Evolutionary conservation across 2,329 filamentous ascomycete genomes (phyloP).

Genomic region (Epichloe glyceriae): DNA sequence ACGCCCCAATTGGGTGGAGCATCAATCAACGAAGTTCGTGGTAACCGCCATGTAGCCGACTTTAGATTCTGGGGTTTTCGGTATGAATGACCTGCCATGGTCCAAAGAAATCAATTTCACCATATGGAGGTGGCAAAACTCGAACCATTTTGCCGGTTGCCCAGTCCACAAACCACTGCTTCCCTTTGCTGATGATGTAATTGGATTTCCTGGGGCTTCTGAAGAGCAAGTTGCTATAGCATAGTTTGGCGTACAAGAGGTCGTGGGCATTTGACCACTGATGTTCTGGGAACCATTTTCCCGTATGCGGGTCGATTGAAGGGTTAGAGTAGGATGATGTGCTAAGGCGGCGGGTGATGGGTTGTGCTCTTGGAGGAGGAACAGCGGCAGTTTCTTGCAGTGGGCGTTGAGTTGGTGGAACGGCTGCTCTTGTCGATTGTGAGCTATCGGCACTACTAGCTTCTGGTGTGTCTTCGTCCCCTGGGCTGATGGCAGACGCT

Average conservation of each 20-base stretch:
- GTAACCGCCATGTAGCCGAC: no score
- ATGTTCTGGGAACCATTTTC: constrained; percentile 44
- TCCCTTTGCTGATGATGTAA: constrained; percentile 42
- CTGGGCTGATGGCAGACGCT: background rate
- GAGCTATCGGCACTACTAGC: constrained; percentile 3
- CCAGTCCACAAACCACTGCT: constrained; percentile 49
- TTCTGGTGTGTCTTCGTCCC: background rate
- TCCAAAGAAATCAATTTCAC: constrained; percentile 35
- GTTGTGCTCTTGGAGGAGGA: constrained; percentile 18
- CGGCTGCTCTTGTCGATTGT: background rate
- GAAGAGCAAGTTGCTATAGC: constrained; percentile 45
- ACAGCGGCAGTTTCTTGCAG: constrained; percentile 7
- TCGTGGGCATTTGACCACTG: constrained; percentile 43
- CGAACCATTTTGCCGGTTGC: constrained; percentile 40
- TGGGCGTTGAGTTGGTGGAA: constrained; percentile 5
- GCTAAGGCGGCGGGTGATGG: constrained; percentile 25
- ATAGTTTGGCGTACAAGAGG: constrained; percentile 45
- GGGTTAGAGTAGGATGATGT: constrained; percentile 32
- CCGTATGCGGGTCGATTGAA: constrained; percentile 33
- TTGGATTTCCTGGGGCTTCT: constrained; percentile 44
- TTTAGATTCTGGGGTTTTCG: constrained; percentile 33
- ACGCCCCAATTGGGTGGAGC: background rate
- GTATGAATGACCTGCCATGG: constrained; percentile 37
- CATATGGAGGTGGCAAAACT: constrained; percentile 40
- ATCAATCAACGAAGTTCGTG: background rate